phyloP scores from a whole-genome alignment of 495 filamentous ascomycete genomes.

The Aspergillus saccharolyticus region DNA sequence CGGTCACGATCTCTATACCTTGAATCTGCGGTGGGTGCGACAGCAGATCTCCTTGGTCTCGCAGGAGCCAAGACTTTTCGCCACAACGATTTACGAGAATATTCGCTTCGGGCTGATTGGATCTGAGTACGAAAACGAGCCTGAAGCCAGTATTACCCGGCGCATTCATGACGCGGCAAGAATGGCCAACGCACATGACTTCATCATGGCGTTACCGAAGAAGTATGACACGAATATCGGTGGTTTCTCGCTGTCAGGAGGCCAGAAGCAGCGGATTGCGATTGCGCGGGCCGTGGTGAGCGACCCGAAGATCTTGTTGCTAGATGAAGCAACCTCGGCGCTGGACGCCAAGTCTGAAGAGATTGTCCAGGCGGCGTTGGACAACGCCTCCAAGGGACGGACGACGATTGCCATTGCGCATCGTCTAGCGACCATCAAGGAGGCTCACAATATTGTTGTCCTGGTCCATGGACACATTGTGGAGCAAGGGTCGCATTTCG shows the following conservation, averaged over 20 bases:
- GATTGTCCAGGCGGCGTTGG: conserved; percentile 87
- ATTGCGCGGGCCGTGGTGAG: conserved; percentile 86
- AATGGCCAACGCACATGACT: conserved; percentile 91
- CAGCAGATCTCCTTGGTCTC: conserved; percentile 86
- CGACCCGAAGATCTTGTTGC: conserved; percentile 85
- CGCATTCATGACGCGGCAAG: conserved; percentile 73
- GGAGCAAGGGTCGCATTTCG: conserved; percentile 78
- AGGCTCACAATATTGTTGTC: conserved; percentile 92
- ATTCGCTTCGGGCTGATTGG: conserved; percentile 88
- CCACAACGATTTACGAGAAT: conserved; percentile 78
- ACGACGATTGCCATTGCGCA: conserved; percentile 97
- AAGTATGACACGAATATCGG: conserved; percentile 91
- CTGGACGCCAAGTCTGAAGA: conserved; percentile 93
- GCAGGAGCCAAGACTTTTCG: conserved; percentile 69
- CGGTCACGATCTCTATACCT: conserved; percentile 67
- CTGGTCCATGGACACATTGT: conserved; percentile 80
- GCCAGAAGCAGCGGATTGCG: conserved; percentile 92
- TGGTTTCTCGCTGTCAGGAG: conserved; percentile 82
- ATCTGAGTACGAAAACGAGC: conserved; percentile 62
- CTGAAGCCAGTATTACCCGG: conserved; percentile 55
- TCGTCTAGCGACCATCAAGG: conserved; percentile 85
- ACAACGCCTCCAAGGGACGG: conserved; percentile 74
- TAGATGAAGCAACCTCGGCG: conserved; percentile 94
- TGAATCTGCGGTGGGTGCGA: conserved; percentile 88
- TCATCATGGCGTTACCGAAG: conserved; percentile 73